Conservation (phyloP, 495 filamentous ascomycete species). For the Neurospora tetrasperma region DNA sequence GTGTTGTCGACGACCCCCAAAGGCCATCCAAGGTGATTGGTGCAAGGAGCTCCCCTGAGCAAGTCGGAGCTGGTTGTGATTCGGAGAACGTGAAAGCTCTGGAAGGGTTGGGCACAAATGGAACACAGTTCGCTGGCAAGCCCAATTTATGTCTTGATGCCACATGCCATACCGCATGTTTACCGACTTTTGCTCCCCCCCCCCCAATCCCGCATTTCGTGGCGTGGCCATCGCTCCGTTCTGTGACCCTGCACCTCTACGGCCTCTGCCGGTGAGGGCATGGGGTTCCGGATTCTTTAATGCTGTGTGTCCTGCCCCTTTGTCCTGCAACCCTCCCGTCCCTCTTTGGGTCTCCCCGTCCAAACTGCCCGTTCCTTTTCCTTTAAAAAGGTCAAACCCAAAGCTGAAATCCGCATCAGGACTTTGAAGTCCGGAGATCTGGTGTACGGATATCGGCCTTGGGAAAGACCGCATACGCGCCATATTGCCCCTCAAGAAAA, state of each 20-base stretch:
- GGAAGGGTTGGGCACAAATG: constrained; percentile 5
- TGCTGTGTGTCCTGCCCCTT: neutral
- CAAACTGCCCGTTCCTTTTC: neutral
- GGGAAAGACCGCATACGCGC: neutral
- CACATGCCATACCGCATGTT: neutral
- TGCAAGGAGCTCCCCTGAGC: constrained; percentile 13
- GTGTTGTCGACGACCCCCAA: constrained; percentile 18
- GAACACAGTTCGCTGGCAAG: constrained; percentile 3
- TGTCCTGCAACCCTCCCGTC: neutral
- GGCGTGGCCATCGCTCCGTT: neutral
- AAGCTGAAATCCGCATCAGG: neutral
- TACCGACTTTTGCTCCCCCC: neutral
- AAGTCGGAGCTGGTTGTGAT: constrained; percentile 13
- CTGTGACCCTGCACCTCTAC: neutral
- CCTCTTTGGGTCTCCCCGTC: neutral
- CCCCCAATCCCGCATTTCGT: neutral
- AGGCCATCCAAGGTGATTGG: constrained; percentile 13
- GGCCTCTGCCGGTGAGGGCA: neutral
- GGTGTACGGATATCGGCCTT: neutral
- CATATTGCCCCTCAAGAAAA: neutral
- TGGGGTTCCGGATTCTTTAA: neutral
- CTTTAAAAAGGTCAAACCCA: neutral
- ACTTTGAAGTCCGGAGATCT: neutral
- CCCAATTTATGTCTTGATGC: constrained; percentile 1
- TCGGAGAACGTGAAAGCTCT: constrained; percentile 5